Evolutionary conservation across 768 basidiomycete genomes (phyloP).

Genomic region (Suillus hirtellus): DNA sequence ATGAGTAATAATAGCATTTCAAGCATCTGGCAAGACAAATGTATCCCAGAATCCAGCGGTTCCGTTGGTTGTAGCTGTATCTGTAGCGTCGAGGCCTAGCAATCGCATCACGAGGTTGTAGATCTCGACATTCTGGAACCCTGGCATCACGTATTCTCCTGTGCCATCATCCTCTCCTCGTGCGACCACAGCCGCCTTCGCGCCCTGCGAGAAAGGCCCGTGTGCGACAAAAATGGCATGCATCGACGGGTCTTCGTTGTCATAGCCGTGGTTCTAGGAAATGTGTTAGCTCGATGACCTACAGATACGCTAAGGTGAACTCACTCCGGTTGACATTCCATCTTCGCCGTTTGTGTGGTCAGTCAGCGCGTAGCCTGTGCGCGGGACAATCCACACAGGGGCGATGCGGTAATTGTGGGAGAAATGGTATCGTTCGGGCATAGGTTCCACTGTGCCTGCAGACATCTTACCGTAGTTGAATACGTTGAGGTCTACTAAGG

Average conservation of each 20-base stretch:
- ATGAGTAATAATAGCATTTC: neutral
- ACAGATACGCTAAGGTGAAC: slow-evolving; percentile 28
- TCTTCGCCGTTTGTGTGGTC: slow-evolving; percentile 58
- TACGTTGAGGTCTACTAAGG: neutral
- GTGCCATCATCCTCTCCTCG: neutral
- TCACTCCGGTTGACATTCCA: slow-evolving; percentile 74
- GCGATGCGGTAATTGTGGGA: slow-evolving; percentile 74
- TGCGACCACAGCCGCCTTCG: slow-evolving; percentile 51
- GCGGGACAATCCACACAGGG: slow-evolving; percentile 82
- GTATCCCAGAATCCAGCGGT: slow-evolving; percentile 82
- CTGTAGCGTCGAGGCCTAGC: slow-evolving; percentile 54
- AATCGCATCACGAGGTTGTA: slow-evolving; percentile 82
- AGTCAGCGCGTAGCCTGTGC: slow-evolving; percentile 78
- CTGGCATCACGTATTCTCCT: slow-evolving; percentile 71
- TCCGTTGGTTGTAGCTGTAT: slow-evolving; percentile 69
- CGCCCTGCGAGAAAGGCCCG: slow-evolving; percentile 77
- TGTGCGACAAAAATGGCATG: slow-evolving; percentile 90
- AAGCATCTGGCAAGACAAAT: slow-evolving; percentile 44
- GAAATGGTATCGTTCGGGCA: slow-evolving; percentile 84
- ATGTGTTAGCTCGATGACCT: neutral
- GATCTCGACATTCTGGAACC: slow-evolving; percentile 84
- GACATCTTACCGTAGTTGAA: slow-evolving; percentile 9
- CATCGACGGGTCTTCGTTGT: slow-evolving; percentile 77
- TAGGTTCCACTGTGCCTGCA: slow-evolving; percentile 33
- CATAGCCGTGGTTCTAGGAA: slow-evolving; percentile 84